Evolutionary conservation across 306 rosid genomes (phyloP).

Genomic region (Benincasa hispida): DNA sequence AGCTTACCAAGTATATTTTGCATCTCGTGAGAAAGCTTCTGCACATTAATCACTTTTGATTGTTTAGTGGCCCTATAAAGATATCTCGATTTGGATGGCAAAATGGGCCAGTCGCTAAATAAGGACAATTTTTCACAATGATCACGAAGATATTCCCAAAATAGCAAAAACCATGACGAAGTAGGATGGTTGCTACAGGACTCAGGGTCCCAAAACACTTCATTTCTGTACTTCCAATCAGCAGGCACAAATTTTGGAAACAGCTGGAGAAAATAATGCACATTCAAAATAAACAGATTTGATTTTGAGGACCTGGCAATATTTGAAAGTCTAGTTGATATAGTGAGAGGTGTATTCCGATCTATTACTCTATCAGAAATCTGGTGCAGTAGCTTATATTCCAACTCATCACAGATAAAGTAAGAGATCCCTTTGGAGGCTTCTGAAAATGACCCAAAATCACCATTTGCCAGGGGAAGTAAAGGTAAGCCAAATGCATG

Average conservation of each 20-base stretch:
- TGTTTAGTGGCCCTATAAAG: conserved; percentile 58
- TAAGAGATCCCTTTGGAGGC: conserved; percentile 56
- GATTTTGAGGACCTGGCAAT: conserved; percentile 75
- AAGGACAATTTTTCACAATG: conserved; percentile 42
- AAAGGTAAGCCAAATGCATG: conserved; percentile 60
- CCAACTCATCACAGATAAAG: conserved; percentile 74
- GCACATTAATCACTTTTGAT: conserved; percentile 54
- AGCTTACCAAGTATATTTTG: conserved; percentile 48
- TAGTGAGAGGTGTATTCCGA: conserved; percentile 37
- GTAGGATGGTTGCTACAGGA: conserved; percentile 58
- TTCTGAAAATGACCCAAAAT: conserved; percentile 51
- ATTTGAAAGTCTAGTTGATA: conserved; percentile 59
- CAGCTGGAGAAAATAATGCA: conserved; percentile 52
- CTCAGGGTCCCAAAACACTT: conserved; percentile 73
- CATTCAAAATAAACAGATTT: conserved; percentile 43
- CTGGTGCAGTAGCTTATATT: conserved; percentile 48
- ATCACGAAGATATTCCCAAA: conserved; percentile 66
- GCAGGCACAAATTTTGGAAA: conserved; percentile 62
- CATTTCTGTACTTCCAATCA: conserved; percentile 74
- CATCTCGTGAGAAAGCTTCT: conserved; percentile 42
- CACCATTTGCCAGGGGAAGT: conserved; percentile 89
- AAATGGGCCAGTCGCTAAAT: conserved; percentile 87
- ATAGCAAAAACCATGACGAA: conserved; percentile 60
- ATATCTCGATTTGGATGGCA: conserved; percentile 73
- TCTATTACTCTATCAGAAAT: conserved; percentile 63